Evolutionary conservation across 179 eudicot genomes (phyloP), one percentile per base, ranked within the genome.

Genomic region (Silene coronaria): DNA sequence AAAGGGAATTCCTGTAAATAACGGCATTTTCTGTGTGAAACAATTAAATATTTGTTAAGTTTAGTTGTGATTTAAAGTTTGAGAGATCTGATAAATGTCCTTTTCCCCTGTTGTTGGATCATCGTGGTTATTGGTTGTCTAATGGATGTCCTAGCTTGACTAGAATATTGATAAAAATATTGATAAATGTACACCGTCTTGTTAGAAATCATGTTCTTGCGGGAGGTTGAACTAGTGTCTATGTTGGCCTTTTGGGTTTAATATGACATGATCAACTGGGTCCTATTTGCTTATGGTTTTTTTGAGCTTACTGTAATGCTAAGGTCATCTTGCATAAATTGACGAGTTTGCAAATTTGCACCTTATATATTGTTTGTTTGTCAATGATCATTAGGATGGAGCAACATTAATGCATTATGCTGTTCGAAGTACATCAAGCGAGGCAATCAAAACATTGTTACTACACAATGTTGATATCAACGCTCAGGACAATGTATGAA

Each of bases 351-450:
- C 16, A 42, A 16, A 7, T 42, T 55, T 17, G 22, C 21, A 57
- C 28, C 76, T 74, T 48, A 63, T 69, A 11, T 74, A 8, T 66
- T 36, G 19, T 32, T 17, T 79, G 34, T 19, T 78, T 36, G 58
- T 26, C 74, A 10, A 64, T 80, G 26, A 60, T 55, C 53, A 34
- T 59, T 67, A 95, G 99, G 96, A 89, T 23, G 97, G 99, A 60
- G 97, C 99, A 67, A 92, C 96, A 24, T 84, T 95, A 81, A 81
- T 95, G 93, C 99, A 95, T 79, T 95, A 91, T 83, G 99, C 99
- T 73, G 97, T 95, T 42, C 85, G 83, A 34, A 79, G 90, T 5
- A 95, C 96, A 55, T 88, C 97, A 79, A 85, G 76, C 77, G 89
- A 81, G 76, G 88, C 89, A 86, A 91, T 95, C 71, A 95, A 95